A percentile compares a stretch with the other conserved stretches of the same genome.
Conservation (phyloP, 1,284 basidiomycete species). For the Singerocomus rubriflavus region DNA sequence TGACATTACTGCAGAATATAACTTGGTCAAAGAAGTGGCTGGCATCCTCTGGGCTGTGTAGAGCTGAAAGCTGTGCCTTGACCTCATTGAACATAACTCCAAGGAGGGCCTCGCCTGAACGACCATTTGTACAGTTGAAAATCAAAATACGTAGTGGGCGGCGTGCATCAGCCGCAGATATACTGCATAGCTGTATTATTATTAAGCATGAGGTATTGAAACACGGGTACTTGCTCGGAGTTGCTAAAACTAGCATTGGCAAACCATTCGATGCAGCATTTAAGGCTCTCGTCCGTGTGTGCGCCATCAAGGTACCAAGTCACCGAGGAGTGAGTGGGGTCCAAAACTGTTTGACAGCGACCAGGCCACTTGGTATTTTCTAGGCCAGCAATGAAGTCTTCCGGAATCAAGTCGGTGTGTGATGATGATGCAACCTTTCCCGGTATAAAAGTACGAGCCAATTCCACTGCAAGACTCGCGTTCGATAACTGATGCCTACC, state of each 20-base stretch:
- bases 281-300: slow-evolving; percentile 90
- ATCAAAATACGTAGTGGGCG: slow-evolving; percentile 62
- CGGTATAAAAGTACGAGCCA: slow-evolving; percentile 69
- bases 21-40: slow-evolving; percentile 74
- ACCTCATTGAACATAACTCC: slow-evolving; percentile 52
- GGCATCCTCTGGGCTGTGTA: slow-evolving; percentile 38
- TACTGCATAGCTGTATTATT: slow-evolving; percentile 9
- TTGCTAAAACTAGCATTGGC: slow-evolving; percentile 53
- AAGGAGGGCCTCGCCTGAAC: slow-evolving; percentile 78
- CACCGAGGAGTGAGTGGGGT: slow-evolving; percentile 47
- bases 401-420: slow-evolving; percentile 41
- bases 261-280: slow-evolving; percentile 88
- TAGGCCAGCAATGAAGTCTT: slow-evolving; percentile 61
- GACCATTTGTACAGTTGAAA: slow-evolving; percentile 95
- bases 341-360: slow-evolving; percentile 84
- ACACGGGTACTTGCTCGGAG: slow-evolving; percentile 24
- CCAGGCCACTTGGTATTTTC: slow-evolving; percentile 87
- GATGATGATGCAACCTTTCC: slow-evolving; percentile 9
- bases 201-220: not conserved
- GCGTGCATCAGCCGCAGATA: slow-evolving; percentile 6
- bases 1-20: slow-evolving; percentile 96
- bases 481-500: slow-evolving; percentile 92
- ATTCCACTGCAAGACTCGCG: slow-evolving; percentile 81
- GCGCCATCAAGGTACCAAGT: slow-evolving; percentile 96
- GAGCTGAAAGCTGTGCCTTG: slow-evolving; percentile 43